Evolutionary conservation across 1,139 yeast genomes (phyloP).

Genomic region (Diutina neorugosa): DNA sequence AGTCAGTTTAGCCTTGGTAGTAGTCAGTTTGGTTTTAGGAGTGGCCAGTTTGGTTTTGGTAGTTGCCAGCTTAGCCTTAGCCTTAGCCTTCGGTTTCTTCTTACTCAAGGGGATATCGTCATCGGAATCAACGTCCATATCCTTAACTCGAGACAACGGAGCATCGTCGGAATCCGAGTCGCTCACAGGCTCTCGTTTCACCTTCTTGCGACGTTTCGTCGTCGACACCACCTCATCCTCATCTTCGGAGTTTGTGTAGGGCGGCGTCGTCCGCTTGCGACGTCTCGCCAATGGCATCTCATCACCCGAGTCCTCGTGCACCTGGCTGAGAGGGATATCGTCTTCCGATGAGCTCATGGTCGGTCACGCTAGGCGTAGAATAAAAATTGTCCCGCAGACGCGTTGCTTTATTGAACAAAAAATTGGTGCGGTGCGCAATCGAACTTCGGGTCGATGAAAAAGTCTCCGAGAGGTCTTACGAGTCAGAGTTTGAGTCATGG

Average conservation of each 20-base stretch:
- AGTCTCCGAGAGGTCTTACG: too few relatives aligned
- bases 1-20: not conserved
- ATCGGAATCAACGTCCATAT: not conserved
- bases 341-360: conserved; percentile 3
- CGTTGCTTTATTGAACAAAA: not conserved
- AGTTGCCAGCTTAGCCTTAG: conserved; percentile 1
- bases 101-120: not conserved
- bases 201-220: not conserved
- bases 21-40: not conserved
- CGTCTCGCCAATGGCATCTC: not conserved
- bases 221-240: not conserved
- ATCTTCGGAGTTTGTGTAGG: not conserved
- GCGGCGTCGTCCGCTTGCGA: not conserved
- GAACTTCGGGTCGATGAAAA: not conserved
- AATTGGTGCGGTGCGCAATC: not conserved
- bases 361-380: not conserved
- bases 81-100: conserved; percentile 1
- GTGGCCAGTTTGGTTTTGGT: not conserved
- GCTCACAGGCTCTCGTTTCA: not conserved
- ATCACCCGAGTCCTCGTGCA: not conserved
- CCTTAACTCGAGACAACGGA: not conserved
- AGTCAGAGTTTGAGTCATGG: too few relatives aligned
- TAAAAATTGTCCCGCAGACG: not conserved
- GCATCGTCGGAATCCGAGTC: not conserved
- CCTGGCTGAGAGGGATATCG: conserved; percentile 3